A percentile compares a stretch with the other conserved stretches of the same genome.
Conservation (phyloP, 176 grass and related monocot genomes). For the Zizania latifolia region DNA sequence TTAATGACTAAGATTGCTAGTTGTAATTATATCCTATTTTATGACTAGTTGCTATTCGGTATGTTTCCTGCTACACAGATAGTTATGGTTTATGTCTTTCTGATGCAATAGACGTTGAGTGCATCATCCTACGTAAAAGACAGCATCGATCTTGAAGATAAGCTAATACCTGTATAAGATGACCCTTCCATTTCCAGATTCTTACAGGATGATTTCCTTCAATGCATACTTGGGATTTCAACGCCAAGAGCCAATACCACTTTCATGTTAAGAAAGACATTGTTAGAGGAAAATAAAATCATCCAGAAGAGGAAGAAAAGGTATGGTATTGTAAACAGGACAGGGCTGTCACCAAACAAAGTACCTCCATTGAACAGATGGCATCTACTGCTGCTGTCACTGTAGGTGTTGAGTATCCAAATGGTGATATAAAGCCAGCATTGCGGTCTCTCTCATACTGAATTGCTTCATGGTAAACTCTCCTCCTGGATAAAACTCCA, state of each 20-base stretch:
- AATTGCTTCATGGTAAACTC: conserved; percentile 79
- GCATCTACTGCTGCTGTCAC: conserved; percentile 65
- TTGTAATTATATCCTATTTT: neutral
- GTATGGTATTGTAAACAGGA: neutral
- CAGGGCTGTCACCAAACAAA: conserved; percentile 3
- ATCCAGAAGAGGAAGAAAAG: neutral
- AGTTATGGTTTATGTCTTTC: neutral
- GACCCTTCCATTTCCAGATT: conserved; percentile 94
- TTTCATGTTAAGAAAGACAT: conserved; percentile 47
- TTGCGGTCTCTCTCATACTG: conserved; percentile 94
- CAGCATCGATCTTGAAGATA: neutral
- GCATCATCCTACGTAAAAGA: neutral
- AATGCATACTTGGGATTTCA: conserved; percentile 52
- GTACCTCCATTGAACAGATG: conserved; percentile 86
- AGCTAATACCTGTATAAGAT: conserved; percentile 67
- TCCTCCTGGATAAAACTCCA: conserved; percentile 84
- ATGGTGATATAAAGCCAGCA: conserved; percentile 95
- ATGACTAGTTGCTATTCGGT: neutral
- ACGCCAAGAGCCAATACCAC: conserved; percentile 85
- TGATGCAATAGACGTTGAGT: neutral
- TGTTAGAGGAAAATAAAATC: conserved; percentile 31
- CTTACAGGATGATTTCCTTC: conserved; percentile 50
- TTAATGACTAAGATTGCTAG: neutral
- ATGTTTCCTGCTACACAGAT: neutral
- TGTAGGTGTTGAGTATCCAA: conserved; percentile 94